Percentiles rank a stretch among this genome's conserved stretches.
Evolutionary conservation across 2,329 filamentous ascomycete genomes (phyloP).

Genomic region (Botrytis aclada): DNA sequence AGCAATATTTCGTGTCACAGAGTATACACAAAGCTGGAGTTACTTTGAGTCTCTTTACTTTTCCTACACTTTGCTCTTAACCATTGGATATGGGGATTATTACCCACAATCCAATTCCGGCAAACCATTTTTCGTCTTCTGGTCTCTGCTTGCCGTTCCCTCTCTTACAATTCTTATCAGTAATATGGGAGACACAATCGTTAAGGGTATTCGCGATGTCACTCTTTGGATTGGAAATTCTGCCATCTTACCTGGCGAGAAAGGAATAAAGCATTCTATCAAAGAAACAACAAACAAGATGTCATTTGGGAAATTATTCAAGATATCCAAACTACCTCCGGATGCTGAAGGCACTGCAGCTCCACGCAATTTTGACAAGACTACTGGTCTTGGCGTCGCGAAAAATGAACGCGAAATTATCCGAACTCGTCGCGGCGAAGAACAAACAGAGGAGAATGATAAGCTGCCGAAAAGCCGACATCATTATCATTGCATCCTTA

Average conservation of each 20-base stretch:
- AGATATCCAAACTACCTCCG: constrained; percentile 42
- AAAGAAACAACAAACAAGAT: constrained; percentile 45
- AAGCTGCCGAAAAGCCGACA: constrained; percentile 36
- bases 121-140: constrained; percentile 88
- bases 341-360: constrained; percentile 42
- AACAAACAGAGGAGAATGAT: constrained; percentile 23
- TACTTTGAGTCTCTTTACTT: constrained; percentile 88
- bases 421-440: constrained; percentile 20
- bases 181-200: constrained; percentile 80
- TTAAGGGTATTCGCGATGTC: constrained; percentile 56
- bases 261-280: constrained; percentile 46
- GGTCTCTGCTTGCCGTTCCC: constrained; percentile 80
- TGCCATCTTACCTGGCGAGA: constrained; percentile 59
- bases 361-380: constrained; percentile 25
- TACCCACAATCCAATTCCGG: constrained; percentile 74
- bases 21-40: constrained; percentile 55
- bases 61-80: constrained; percentile 76
- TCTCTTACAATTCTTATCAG: constrained; percentile 85
- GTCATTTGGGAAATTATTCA: constrained; percentile 45
- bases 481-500: constrained; percentile 62
- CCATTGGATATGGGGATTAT: constrained; percentile 83
- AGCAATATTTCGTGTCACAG: constrained; percentile 61
- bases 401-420: constrained; percentile 26
- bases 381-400: constrained; percentile 19
- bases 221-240: constrained; percentile 56